These are phyloP conservation scores for Bipolaris victoriae DNA, from an alignment of 2,329 filamentous ascomycete species.

Conservation along the genomic window DNA sequence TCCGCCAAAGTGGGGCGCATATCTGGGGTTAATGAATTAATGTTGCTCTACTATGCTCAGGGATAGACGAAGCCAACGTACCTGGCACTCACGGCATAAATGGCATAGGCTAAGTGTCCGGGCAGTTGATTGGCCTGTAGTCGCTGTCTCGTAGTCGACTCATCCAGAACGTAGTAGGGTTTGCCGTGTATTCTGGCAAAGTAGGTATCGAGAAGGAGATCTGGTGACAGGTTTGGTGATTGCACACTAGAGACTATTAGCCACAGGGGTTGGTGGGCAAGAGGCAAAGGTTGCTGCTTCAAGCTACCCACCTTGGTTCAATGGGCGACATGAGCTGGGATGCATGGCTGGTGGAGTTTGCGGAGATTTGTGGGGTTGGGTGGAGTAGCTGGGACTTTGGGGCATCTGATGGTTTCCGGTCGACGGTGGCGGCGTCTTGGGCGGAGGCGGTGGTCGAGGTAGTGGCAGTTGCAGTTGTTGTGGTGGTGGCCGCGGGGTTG, in stretches of 20 bases:
- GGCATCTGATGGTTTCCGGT: conserved; percentile 27
- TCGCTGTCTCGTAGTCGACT: conserved; percentile 73
- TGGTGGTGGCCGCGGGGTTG: background rate
- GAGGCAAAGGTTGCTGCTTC: conserved; percentile 9
- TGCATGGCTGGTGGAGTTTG: conserved; percentile 31
- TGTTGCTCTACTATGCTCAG: conserved; percentile 59
- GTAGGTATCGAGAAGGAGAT: conserved; percentile 76
- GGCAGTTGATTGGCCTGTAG: conserved; percentile 71
- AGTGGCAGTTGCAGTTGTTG: background rate
- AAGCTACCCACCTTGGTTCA: conserved; percentile 47
- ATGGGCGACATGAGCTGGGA: conserved; percentile 47
- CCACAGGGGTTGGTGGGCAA: conserved; percentile 13
- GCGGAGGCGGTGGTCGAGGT: conserved; percentile 8
- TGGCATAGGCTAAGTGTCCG: conserved; percentile 58
- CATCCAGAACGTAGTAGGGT: conserved; percentile 81
- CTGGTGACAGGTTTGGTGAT: conserved; percentile 60
- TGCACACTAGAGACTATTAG: conserved; percentile 37
- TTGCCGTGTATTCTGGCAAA: conserved; percentile 81
- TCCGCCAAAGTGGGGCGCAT: conserved; percentile 69
- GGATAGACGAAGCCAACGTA: conserved; percentile 31
- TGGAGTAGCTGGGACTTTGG: conserved; percentile 29
- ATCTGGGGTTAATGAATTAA: conserved; percentile 57
- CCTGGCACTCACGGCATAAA: conserved; percentile 57
- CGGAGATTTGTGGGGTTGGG: conserved; percentile 34
- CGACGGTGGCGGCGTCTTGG: conserved; percentile 28